Conservation (phyloP, 768 basidiomycete genomes). For the Collybia mongolica region DNA sequence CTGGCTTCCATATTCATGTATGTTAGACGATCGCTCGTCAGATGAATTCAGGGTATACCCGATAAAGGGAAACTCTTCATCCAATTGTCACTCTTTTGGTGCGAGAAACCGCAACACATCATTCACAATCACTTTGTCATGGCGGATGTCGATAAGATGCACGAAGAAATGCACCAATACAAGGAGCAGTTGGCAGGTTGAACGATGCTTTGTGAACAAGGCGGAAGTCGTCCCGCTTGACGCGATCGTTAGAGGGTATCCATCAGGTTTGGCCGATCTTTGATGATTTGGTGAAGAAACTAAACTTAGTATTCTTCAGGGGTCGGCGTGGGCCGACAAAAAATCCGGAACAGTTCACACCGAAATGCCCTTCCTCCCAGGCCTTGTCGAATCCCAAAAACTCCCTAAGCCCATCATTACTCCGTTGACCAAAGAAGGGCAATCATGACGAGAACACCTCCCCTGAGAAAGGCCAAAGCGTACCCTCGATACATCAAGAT, state of each 20-base stretch:
- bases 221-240: slow-evolving; percentile 90
- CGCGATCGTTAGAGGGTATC: slow-evolving; percentile 93
- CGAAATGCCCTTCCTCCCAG: slow-evolving; percentile 72
- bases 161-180: slow-evolving; percentile 71
- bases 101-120: slow-evolving; percentile 72
- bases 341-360: slow-evolving; percentile 84
- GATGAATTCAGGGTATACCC: slow-evolving; percentile 77
- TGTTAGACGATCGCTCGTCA: not conserved
- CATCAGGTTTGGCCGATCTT: slow-evolving; percentile 66
- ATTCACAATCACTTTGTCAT: slow-evolving; percentile 92
- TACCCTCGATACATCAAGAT: slow-evolving; percentile 2
- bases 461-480: slow-evolving; percentile 61
- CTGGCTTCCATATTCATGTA: slow-evolving; percentile 1
- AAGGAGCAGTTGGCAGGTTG: slow-evolving; percentile 77
- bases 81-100: slow-evolving; percentile 94
- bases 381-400: slow-evolving; percentile 82
- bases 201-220: slow-evolving; percentile 87
- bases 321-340: slow-evolving; percentile 94
- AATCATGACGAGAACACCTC: slow-evolving; percentile 96
- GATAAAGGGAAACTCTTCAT: slow-evolving; percentile 91
- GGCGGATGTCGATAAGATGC: slow-evolving; percentile 77
- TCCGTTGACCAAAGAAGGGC: slow-evolving; percentile 94
- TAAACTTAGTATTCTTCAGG: slow-evolving; percentile 43
- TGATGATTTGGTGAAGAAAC: not conserved
- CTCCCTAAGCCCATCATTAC: slow-evolving; percentile 87